A percentile compares a stretch with the other conserved stretches of the same genome.
These are phyloP conservation scores for Stephania cephalantha DNA, from an alignment of 164 flowering plant species.

Conservation along the genomic window DNA sequence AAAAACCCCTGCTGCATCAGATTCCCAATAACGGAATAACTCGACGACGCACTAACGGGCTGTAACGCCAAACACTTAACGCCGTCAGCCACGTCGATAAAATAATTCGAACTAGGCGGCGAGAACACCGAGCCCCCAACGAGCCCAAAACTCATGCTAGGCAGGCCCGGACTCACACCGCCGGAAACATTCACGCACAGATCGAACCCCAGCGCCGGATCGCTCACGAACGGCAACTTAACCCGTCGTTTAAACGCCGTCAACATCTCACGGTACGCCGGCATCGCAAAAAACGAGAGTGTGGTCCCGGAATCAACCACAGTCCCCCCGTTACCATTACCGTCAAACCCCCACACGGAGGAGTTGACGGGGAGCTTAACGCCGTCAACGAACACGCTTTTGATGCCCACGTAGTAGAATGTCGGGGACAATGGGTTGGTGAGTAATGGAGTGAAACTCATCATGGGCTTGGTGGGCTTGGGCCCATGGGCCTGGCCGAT, in stretches of 20 bases:
- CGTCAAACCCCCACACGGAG: conserved; percentile 51
- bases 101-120: conserved; percentile 63
- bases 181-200: conserved; percentile 54
- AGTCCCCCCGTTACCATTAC: conserved; percentile 65
- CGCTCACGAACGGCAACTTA: conserved; percentile 26
- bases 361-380: conserved; percentile 38
- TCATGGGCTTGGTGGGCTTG: neutral
- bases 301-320: conserved; percentile 81
- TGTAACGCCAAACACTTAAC: conserved; percentile 67
- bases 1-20: conserved; percentile 79
- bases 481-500: conserved; percentile 36
- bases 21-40: conserved; percentile 67
- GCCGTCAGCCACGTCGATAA: conserved; percentile 42
- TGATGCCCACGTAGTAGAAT: conserved; percentile 61
- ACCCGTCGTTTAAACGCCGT: conserved; percentile 36
- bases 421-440: conserved; percentile 55
- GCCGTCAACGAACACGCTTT: conserved; percentile 36
- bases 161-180: conserved; percentile 26
- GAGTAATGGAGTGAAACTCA: conserved; percentile 54
- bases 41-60: conserved; percentile 30
- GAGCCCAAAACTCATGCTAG: conserved; percentile 49
- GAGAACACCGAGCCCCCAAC: conserved; percentile 42
- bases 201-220: conserved; percentile 40
- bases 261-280: conserved; percentile 43
- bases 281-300: conserved; percentile 43